These are phyloP conservation scores for Apiosordaria backusii DNA, from an alignment of 495 filamentous ascomycete genomes.

Conservation along the genomic window DNA sequence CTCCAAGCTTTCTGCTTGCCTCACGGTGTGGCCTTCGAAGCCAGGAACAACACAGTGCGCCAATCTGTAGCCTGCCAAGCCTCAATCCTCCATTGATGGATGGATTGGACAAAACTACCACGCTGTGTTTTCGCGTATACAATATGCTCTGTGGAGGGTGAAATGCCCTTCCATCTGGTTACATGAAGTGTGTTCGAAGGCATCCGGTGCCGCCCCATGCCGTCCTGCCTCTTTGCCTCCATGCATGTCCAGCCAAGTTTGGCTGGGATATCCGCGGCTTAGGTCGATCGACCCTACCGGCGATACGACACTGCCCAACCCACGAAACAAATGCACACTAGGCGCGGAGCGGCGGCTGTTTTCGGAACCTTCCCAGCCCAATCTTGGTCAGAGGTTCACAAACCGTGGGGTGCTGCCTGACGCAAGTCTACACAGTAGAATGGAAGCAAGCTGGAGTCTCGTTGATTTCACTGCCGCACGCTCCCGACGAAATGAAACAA, in stretches of 20 bases:
- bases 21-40: too few relatives aligned
- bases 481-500: conserved; percentile 1
- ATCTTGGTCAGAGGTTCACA: background rate
- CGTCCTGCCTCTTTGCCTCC: background rate
- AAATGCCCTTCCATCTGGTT: too few relatives aligned
- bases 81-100: too few relatives aligned
- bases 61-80: too few relatives aligned
- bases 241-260: background rate
- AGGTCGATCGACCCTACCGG: conserved; percentile 9
- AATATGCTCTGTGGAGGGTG: too few relatives aligned
- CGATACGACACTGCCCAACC: conserved; percentile 11
- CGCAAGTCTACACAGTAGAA: background rate
- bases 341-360: background rate
- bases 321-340: background rate
- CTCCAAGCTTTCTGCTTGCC: too few relatives aligned
- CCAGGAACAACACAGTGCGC: too few relatives aligned
- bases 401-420: conserved; percentile 13
- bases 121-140: too few relatives aligned
- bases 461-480: too few relatives aligned
- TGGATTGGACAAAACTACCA: too few relatives aligned
- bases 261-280: conserved; percentile 22
- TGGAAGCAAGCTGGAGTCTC: too few relatives aligned
- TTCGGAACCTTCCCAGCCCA: background rate
- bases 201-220: background rate
- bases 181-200: background rate